Conservation (phyloP, 2,329 filamentous ascomycete species). For the Trichoderma sp. region DNA sequence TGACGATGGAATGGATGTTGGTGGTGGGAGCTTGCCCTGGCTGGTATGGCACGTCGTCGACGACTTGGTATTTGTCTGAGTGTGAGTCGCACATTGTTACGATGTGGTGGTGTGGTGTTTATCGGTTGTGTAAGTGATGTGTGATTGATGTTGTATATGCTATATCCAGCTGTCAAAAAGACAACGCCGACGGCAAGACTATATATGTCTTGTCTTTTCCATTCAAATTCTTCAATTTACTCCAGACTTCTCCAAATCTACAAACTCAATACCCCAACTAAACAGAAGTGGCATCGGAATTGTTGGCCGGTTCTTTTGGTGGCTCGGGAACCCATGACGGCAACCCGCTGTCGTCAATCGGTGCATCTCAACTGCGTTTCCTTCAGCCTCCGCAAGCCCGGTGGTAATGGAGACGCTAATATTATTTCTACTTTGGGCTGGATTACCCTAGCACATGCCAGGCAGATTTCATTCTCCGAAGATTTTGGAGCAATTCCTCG, state of each 20-base stretch:
- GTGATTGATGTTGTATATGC: background rate
- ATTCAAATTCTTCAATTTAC: background rate
- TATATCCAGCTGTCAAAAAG: background rate
- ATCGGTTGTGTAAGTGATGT: background rate
- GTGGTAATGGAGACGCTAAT: background rate
- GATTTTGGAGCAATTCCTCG: background rate
- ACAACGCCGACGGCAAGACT: background rate
- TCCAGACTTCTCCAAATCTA: background rate
- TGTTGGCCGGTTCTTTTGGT: background rate
- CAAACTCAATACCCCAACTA: background rate
- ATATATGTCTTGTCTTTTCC: background rate
- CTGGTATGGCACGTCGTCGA: slow-evolving; percentile 20
- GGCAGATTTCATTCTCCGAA: background rate
- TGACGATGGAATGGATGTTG: background rate
- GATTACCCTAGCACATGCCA: background rate
- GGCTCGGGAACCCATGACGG: slow-evolving; percentile 7
- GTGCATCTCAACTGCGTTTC: background rate
- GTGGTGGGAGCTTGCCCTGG: slow-evolving; percentile 4
- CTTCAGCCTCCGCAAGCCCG: slow-evolving; percentile 7
- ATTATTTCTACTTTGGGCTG: background rate
- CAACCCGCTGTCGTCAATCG: background rate
- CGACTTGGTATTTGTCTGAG: slow-evolving; percentile 6
- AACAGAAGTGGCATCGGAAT: background rate
- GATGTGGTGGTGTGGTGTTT: background rate
- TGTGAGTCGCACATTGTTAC: background rate